These are phyloP conservation scores for Cordyceps javanica DNA, from an alignment of 2,329 filamentous ascomycete genomes.

Conservation along the genomic window DNA sequence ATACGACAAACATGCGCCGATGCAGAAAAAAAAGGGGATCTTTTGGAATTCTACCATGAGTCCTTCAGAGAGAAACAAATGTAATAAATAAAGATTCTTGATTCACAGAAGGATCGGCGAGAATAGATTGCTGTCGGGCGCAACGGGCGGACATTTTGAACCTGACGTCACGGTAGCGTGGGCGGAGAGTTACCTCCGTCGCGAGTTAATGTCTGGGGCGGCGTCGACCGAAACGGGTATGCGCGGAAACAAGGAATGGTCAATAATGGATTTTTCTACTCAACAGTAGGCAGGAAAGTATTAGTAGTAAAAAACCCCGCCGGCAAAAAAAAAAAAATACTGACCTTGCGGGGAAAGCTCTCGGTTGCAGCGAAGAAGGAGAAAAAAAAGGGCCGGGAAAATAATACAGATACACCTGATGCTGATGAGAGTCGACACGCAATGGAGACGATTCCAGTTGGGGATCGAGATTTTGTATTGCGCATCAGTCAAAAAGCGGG, in stretches of 20 bases:
- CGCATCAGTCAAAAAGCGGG: constrained; percentile 10
- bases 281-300: not conserved
- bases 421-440: not conserved
- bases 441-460: constrained; percentile 3
- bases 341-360: no score
- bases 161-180: not conserved
- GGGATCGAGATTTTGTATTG: constrained; percentile 13
- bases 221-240: not conserved
- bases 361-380: no score
- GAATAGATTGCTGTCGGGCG: not conserved
- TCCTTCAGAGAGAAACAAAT: not conserved
- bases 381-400: no score
- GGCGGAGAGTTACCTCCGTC: not conserved
- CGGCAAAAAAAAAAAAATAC: no score
- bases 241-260: not conserved
- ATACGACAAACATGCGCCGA: no score
- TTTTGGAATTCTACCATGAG: no score
- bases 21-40: no score
- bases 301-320: not conserved
- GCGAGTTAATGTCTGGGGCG: not conserved
- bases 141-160: not conserved
- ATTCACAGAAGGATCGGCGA: not conserved
- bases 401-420: not conserved
- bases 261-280: not conserved
- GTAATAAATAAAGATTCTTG: not conserved